These are phyloP conservation scores for Geranium brycei DNA, from an alignment of 345 rosid genomes.

Conservation along the genomic window DNA sequence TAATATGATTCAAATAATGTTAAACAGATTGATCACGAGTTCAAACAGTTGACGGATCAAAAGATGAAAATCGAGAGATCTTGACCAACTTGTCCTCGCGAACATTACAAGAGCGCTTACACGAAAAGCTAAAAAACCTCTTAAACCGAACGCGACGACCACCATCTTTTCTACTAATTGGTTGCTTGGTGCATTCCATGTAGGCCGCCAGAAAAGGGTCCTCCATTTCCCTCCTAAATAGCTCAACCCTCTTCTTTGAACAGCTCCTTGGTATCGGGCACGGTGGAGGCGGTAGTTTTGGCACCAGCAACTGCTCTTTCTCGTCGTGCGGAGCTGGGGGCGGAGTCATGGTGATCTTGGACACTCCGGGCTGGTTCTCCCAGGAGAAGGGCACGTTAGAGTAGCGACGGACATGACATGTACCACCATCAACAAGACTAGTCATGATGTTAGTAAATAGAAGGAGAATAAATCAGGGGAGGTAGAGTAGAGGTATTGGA, in stretches of 20 bases:
- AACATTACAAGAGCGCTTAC: constrained; percentile 8
- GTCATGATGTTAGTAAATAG: too few species aligned
- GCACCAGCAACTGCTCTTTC: neutral
- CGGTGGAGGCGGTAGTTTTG: constrained; percentile 11
- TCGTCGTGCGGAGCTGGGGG: neutral
- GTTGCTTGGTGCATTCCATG: constrained; percentile 9
- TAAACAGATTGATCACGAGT: too few species aligned
- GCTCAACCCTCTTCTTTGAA: neutral
- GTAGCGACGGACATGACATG: too few species aligned
- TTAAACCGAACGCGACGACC: neutral
- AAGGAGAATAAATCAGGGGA: too few species aligned
- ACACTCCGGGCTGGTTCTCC: constrained; percentile 16
- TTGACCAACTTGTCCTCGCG: constrained; percentile 1
- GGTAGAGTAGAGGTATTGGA: too few species aligned
- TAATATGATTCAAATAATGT: too few species aligned
- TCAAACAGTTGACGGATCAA: too few species aligned
- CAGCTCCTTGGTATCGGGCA: neutral
- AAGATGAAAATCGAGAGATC: neutral
- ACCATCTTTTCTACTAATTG: neutral
- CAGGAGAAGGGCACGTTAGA: constrained; percentile 9
- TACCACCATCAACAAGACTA: too few species aligned
- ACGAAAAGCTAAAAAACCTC: constrained; percentile 7
- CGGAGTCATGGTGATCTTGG: neutral
- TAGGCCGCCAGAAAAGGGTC: constrained; percentile 14
- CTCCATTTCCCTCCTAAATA: neutral